Evolutionary conservation across 1,284 basidiomycete genomes (phyloP), one percentile per base, ranked within the genome.

Genomic region (Ceratobasidium sp.): DNA sequence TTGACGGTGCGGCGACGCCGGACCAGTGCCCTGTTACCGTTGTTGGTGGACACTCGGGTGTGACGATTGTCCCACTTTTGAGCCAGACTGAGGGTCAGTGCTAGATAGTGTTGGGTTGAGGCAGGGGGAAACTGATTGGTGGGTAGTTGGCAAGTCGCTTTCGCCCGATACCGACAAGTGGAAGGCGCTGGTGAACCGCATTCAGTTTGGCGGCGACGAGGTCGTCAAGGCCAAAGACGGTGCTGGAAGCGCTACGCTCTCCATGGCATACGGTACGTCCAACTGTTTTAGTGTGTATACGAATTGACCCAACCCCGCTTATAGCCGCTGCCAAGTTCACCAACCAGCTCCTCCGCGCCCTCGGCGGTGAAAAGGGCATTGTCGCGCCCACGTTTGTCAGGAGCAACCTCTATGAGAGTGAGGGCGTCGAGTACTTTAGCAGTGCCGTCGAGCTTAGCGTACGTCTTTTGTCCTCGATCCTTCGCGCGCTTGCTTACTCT

Each of bases 121-220:
- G 30, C 11, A 18, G 33, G n/a, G 23, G 21, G 11, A 54, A 16
- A 60, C 53, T 67, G 23, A 56, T 33, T n/a, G 42, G 38, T 16
- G 49, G n/a, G 8, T 81, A 28, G 79, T 84, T 75, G 90, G 91
- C 78, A 89, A 91, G 83, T 80, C 76, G 48, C 80, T 92, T 77
- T 81, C 83, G 80, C 79, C 80, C 53, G 84, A 84, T 33, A 93
- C 89, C 72, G 91, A 92, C 79, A 83, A 79, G 77, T 90, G 79
- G 86, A 88, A 64, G 83, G 83, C 85, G 28, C 85, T 97, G 72
- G 84, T 95, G 73, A 85, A 95, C 77, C 90, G 95, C 77, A 96
- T 98, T 80, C 96, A 98, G 83, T 98, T 94, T 79, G 96, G 96
- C 77, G 94, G 94, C 80, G 94, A 95, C 80, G 92, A 95, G 84